Conservation (phyloP, 257 asterid species). For the Solanum appendiculatum region DNA sequence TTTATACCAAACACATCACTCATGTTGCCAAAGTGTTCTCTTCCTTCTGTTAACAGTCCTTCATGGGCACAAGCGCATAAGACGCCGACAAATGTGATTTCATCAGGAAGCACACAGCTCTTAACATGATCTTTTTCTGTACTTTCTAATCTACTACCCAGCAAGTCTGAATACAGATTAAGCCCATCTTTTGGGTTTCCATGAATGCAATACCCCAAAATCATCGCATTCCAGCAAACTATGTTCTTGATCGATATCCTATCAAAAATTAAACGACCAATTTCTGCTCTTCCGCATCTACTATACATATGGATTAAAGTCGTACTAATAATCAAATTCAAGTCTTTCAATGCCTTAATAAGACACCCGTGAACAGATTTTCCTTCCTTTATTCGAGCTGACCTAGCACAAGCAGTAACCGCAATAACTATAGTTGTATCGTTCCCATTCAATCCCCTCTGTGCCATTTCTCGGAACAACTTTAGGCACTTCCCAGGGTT, state of each 20-base stretch:
- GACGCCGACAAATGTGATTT: slow-evolving; percentile 57
- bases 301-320: slow-evolving; percentile 29
- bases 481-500: slow-evolving; percentile 58
- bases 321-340: slow-evolving; percentile 38
- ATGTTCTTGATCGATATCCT: slow-evolving; percentile 35
- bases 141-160: slow-evolving; percentile 3
- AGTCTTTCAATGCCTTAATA: slow-evolving; percentile 16
- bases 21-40: slow-evolving; percentile 39
- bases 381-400: slow-evolving; percentile 63
- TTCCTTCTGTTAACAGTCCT: slow-evolving; percentile 40
- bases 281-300: background rate
- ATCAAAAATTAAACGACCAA: slow-evolving; percentile 30
- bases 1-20: slow-evolving; percentile 26
- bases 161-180: slow-evolving; percentile 34
- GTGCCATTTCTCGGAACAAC: slow-evolving; percentile 56
- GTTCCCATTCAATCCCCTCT: slow-evolving; percentile 15
- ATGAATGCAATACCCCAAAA: background rate
- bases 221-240: slow-evolving; percentile 1
- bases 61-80: slow-evolving; percentile 65
- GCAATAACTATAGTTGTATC: slow-evolving; percentile 44
- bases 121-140: background rate
- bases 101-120: slow-evolving; percentile 32
- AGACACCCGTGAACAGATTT: slow-evolving; percentile 57
- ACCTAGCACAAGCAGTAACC: slow-evolving; percentile 67
- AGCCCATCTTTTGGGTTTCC: slow-evolving; percentile 37